phyloP scores from a whole-genome alignment of 345 rosid species.

The Moricandia arvensis region DNA sequence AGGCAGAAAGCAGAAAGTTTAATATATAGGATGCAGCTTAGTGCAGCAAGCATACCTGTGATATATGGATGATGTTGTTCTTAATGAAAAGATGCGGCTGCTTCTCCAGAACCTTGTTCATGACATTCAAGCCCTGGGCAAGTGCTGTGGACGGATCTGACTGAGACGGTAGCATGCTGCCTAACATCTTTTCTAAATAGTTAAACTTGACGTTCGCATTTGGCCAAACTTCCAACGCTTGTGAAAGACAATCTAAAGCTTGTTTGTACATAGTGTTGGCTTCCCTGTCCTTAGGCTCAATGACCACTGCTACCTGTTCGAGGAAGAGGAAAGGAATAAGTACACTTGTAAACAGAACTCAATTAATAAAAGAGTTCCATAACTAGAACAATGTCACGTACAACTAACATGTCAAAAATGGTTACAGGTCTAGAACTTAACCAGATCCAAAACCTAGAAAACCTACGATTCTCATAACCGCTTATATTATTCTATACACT shows the following conservation, averaged over 20 bases:
- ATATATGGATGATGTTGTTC: slow-evolving; percentile 85
- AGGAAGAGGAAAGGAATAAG: slow-evolving; percentile 15
- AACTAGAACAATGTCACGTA: background rate
- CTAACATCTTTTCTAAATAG: slow-evolving; percentile 86
- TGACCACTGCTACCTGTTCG: slow-evolving; percentile 89
- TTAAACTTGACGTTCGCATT: slow-evolving; percentile 92
- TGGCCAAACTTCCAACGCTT: slow-evolving; percentile 98
- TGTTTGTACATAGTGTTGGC: slow-evolving; percentile 84
- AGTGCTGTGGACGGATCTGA: slow-evolving; percentile 94
- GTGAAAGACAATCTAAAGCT: slow-evolving; percentile 86
- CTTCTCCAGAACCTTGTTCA: slow-evolving; percentile 97
- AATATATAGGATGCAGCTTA: slow-evolving; percentile 12
- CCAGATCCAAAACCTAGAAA: background rate
- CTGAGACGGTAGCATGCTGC: slow-evolving; percentile 84
- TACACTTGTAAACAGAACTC: slow-evolving; percentile 15
- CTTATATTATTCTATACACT: background rate
- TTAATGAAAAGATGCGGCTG: slow-evolving; percentile 90
- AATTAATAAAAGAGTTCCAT: background rate
- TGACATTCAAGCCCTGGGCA: slow-evolving; percentile 95
- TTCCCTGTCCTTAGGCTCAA: slow-evolving; percentile 95
- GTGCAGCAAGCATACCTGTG: slow-evolving; percentile 60
- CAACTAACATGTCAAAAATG: background rate
- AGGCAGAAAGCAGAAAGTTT: slow-evolving; percentile 14
- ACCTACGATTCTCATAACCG: background rate
- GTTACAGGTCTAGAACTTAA: background rate